phyloP scores from a whole-genome alignment of 2,329 filamentous ascomycete genomes.

The Diaporthe citrichinensis region DNA sequence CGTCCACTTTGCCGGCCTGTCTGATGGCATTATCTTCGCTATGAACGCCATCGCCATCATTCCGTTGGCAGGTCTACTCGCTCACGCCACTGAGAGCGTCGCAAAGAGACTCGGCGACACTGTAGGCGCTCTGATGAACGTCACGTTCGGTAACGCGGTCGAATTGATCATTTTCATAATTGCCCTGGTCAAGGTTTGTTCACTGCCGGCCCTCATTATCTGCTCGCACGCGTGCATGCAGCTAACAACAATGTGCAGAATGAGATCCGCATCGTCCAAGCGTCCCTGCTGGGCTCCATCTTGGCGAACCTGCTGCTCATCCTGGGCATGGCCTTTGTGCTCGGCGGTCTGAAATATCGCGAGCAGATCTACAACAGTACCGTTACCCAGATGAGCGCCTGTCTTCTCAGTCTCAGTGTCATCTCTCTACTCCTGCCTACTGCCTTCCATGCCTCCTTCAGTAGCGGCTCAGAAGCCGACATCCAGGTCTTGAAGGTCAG shows the following conservation, averaged over 20 bases:
- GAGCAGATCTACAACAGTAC: slow-evolving; percentile 82
- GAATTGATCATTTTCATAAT: slow-evolving; percentile 71
- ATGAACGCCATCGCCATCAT: slow-evolving; percentile 74
- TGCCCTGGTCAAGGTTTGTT: slow-evolving; percentile 53
- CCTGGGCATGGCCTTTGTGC: slow-evolving; percentile 80
- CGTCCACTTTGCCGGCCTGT: slow-evolving; percentile 57
- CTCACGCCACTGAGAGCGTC: slow-evolving; percentile 72
- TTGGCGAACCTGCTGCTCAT: slow-evolving; percentile 83
- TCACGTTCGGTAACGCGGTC: slow-evolving; percentile 74
- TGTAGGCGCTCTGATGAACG: slow-evolving; percentile 71
- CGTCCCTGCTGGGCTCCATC: slow-evolving; percentile 82
- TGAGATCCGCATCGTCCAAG: slow-evolving; percentile 82
- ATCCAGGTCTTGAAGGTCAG: slow-evolving; percentile 78
- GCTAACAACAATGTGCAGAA: slow-evolving; percentile 51
- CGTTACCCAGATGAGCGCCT: slow-evolving; percentile 81
- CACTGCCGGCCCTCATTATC: background rate
- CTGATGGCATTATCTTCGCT: slow-evolving; percentile 66
- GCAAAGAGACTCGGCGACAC: slow-evolving; percentile 70
- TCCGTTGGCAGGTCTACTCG: slow-evolving; percentile 69
- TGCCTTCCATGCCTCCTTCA: slow-evolving; percentile 77
- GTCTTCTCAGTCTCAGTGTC: slow-evolving; percentile 76
- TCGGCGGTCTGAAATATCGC: slow-evolving; percentile 77
- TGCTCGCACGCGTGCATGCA: background rate
- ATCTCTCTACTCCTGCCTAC: slow-evolving; percentile 54
- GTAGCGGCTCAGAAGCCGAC: slow-evolving; percentile 68